phyloP scores from a whole-genome alignment of 495 filamentous ascomycete genomes.

The Penicillium canescens region DNA sequence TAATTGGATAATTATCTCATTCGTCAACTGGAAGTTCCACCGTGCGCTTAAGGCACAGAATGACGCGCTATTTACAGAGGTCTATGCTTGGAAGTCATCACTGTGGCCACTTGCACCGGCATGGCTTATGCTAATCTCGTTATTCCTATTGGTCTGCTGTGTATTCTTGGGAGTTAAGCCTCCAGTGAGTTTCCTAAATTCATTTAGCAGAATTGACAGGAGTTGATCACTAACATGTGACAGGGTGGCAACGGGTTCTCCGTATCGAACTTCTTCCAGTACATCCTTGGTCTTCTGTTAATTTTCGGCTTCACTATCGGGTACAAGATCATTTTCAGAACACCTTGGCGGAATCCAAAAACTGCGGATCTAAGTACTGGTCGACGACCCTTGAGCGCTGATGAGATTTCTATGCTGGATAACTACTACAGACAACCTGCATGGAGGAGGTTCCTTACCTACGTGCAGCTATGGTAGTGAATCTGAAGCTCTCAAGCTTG shows the following conservation, averaged over 20 bases:
- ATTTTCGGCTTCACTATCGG: slow-evolving; percentile 17
- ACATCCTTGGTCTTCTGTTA: slow-evolving; percentile 29
- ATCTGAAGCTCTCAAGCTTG: too few species aligned
- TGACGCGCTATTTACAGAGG: slow-evolving; percentile 19
- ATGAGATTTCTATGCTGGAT: slow-evolving; percentile 23
- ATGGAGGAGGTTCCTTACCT: slow-evolving; percentile 20
- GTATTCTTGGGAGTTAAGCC: slow-evolving; percentile 14
- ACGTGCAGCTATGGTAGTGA: slow-evolving; percentile 18
- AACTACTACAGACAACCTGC: slow-evolving; percentile 11
- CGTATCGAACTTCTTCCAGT: slow-evolving; percentile 30
- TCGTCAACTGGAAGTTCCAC: slow-evolving; percentile 31
- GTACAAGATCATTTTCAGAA: slow-evolving; percentile 27
- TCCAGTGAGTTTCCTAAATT: not conserved
- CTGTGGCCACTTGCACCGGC: slow-evolving; percentile 30
- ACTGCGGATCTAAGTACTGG: slow-evolving; percentile 22
- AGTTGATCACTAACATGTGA: not conserved
- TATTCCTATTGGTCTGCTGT: slow-evolving; percentile 17
- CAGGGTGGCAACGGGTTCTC: slow-evolving; percentile 2
- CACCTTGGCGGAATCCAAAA: slow-evolving; percentile 12
- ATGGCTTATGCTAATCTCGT: slow-evolving; percentile 19
- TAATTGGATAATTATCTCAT: slow-evolving; percentile 30
- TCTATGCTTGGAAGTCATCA: slow-evolving; percentile 28
- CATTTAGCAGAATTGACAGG: not conserved
- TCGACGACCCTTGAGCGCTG: not conserved
- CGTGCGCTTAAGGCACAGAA: slow-evolving; percentile 31